Evolutionary conservation across 495 filamentous ascomycete genomes (phyloP), one percentile per base, ranked within the genome.

Genomic region (Tirmania nivea): DNA sequence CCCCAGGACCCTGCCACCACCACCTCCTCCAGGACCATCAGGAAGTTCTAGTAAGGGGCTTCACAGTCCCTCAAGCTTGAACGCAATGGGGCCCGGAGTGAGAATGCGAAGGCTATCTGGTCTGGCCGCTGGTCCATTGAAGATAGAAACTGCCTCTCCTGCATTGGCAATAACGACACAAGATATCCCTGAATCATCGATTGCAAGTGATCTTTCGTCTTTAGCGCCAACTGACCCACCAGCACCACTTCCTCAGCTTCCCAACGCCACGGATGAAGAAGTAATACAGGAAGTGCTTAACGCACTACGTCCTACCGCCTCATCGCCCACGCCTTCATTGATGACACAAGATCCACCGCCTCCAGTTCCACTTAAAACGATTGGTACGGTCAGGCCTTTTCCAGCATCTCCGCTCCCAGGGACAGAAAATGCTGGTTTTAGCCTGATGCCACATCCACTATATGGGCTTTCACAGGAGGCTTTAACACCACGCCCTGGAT

Each of bases 61-160:
- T 7, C 25, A 31, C 25, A 31, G 25, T 31, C 25, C 25, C 25
- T 31, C 25, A 31, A 10, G 35, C 55, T 11, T 35, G 19, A 47
- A 5, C 14, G 42, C 2, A 47, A 47, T 57, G 31, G 37, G 48
- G 42, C 56, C 57, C n/a, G 69, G 84, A 31, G 86, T 95, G 47
- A 76, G 84, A 54, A 83, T 75, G 51, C 76, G 90, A 52, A 78
- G 89, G 54, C 70, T 94, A 36, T 95, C 90, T 9, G 83, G 83
- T 3, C 77, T 84, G 58, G 78, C 80, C 54, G 68, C 74, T 17
- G 85, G 80, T 60, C 84, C 86, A 62, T 71, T 97, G 56, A 95
- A 85, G 68, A 95, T 97, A 37, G 86, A 96, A 65, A 93, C 87
- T 1, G 72, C 73, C 1, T 68, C 73, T 35, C 68, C 71, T 48